Conservation (phyloP, 2,329 filamentous ascomycete genomes). For the Fusarium anguioides region DNA sequence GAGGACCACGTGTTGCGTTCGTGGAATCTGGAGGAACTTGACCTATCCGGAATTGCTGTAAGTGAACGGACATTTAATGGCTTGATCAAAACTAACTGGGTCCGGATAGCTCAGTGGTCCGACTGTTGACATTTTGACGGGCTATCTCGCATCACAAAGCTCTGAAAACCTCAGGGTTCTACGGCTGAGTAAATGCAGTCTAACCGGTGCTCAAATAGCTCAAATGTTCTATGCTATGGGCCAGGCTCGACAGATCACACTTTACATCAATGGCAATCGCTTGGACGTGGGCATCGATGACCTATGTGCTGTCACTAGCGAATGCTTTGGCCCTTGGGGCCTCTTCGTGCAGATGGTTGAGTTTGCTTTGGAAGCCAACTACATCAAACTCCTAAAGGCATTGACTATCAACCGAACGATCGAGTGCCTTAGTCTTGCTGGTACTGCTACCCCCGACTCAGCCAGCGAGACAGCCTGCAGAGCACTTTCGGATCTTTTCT, state of each 20-base stretch:
- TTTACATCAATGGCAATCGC: conserved; percentile 63
- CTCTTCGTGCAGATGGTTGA: conserved; percentile 69
- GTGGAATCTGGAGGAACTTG: conserved; percentile 64
- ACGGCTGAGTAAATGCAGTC: conserved; percentile 62
- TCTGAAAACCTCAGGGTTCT: conserved; percentile 58
- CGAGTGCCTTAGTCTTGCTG: conserved; percentile 64
- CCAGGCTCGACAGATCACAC: conserved; percentile 58
- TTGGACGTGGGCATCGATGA: conserved; percentile 64
- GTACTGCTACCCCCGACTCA: conserved; percentile 62
- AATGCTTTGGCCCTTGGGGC: conserved; percentile 60
- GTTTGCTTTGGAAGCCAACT: conserved; percentile 63
- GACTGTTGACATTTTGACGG: conserved; percentile 59
- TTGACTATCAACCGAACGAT: conserved; percentile 63
- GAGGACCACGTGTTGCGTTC: conserved; percentile 56
- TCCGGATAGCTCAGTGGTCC: conserved; percentile 57
- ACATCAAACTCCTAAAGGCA: conserved; percentile 61
- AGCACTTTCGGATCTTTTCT: conserved; percentile 62
- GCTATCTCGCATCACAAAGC: conserved; percentile 56
- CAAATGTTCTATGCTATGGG: conserved; percentile 64
- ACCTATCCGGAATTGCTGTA: conserved; percentile 66
- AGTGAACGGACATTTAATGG: conserved; percentile 13
- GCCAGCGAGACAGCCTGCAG: conserved; percentile 60
- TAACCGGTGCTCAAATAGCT: conserved; percentile 62
- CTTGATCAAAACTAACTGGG: conserved; percentile 17
- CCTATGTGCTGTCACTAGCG: conserved; percentile 60